These are phyloP conservation scores for Hirsutella rhossiliensis DNA, from an alignment of 2,329 filamentous ascomycete genomes.

Conservation along the genomic window DNA sequence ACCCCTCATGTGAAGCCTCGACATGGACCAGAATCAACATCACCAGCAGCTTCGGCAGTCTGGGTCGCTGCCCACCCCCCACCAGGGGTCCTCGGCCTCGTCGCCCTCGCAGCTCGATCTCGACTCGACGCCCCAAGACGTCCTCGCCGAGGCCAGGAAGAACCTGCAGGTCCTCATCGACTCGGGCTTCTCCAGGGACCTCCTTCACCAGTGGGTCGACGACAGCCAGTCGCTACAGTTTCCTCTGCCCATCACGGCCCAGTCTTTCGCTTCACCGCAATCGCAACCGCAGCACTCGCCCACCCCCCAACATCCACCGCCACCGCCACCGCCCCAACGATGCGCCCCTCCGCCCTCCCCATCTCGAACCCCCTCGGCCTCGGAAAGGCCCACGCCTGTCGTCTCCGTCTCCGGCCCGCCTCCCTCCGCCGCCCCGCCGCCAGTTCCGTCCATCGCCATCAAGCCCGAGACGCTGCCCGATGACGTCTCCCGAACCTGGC, in stretches of 20 bases:
- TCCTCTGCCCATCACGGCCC: constrained; percentile 9
- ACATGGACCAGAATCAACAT: constrained; percentile 20
- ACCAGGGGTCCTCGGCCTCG: constrained; percentile 8
- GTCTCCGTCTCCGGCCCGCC: constrained; percentile 4
- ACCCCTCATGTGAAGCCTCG: constrained; percentile 14
- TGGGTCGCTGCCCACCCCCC: constrained; percentile 11
- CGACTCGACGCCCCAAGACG: constrained; percentile 27
- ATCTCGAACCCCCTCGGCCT: constrained; percentile 1
- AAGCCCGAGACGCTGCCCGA: constrained; percentile 18
- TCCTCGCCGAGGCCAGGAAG: constrained; percentile 31
- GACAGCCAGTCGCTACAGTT: constrained; percentile 22
- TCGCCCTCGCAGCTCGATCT: constrained; percentile 8
- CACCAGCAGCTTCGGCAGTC: constrained; percentile 15
- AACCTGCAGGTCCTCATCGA: constrained; percentile 33
- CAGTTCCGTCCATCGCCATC: constrained; percentile 14
- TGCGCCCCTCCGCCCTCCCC: constrained; percentile 4
- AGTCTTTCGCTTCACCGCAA: constrained; percentile 6
- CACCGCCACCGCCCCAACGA: constrained; percentile 9
- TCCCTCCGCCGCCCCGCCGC: constrained; percentile 4
- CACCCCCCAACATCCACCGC: constrained; percentile 14
- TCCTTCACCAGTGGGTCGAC: constrained; percentile 28
- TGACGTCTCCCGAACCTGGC: constrained; percentile 13
- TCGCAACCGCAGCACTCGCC: constrained; percentile 6
- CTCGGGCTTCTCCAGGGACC: constrained; percentile 30
- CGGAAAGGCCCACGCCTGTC: constrained; percentile 2